A percentile compares a stretch with the other conserved stretches of the same genome.
Conservation (phyloP, 2,329 filamentous ascomycete genomes). For the Epichloe uncinata region DNA sequence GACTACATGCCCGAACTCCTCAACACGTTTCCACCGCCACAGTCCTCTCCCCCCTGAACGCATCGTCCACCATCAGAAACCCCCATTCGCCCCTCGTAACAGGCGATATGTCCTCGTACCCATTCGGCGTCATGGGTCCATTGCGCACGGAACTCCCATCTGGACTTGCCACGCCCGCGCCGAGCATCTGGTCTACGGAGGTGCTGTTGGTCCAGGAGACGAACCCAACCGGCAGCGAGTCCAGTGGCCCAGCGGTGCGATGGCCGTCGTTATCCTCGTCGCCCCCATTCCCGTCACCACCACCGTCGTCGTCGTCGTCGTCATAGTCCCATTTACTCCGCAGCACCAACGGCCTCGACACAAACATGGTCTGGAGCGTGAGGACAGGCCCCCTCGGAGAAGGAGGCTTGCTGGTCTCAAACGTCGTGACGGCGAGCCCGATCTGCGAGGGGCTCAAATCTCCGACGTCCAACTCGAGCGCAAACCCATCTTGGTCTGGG, state of each 20-base stretch:
- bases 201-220: slow-evolving; percentile 16
- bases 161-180: slow-evolving; percentile 12
- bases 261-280: slow-evolving; percentile 23
- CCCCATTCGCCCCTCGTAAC: slow-evolving; percentile 51
- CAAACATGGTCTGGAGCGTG: slow-evolving; percentile 32
- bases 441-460: slow-evolving; percentile 7
- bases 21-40: slow-evolving; percentile 40
- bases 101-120: slow-evolving; percentile 48
- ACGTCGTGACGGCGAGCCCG: slow-evolving; percentile 14
- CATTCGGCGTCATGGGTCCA: slow-evolving; percentile 44
- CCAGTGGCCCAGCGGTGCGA: slow-evolving; percentile 24
- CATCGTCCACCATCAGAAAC: slow-evolving; percentile 39
- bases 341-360: slow-evolving; percentile 3
- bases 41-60: slow-evolving; percentile 29
- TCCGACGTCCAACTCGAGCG: slow-evolving; percentile 12
- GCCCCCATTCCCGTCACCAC: slow-evolving; percentile 4
- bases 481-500: slow-evolving; percentile 6
- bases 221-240: slow-evolving; percentile 15
- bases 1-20: slow-evolving; percentile 6
- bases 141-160: slow-evolving; percentile 14
- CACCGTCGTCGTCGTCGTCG: not conserved
- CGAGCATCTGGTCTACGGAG: slow-evolving; percentile 33
- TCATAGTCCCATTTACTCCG: slow-evolving; percentile 2
- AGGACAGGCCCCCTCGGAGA: slow-evolving; percentile 15
- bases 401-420: slow-evolving; percentile 11